These are phyloP conservation scores for Microcyclosporella mali DNA, from an alignment of 2,329 filamentous ascomycete genomes.

Conservation along the genomic window DNA sequence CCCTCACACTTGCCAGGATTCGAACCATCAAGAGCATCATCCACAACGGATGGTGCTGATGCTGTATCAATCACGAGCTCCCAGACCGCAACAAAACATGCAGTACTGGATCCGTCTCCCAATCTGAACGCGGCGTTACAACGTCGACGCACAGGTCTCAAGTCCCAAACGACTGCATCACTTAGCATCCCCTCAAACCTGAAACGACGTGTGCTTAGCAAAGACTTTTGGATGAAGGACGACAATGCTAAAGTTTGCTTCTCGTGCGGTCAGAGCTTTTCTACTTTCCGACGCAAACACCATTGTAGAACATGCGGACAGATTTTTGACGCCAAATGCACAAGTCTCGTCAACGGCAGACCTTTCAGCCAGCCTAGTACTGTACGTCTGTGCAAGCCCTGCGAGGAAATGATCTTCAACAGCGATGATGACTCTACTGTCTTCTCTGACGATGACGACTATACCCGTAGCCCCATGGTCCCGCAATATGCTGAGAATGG, in stretches of 20 bases:
- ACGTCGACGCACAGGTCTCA: constrained; percentile 20
- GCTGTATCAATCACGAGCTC: constrained; percentile 22
- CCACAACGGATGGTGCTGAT: constrained; percentile 37
- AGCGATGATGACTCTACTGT: constrained; percentile 80
- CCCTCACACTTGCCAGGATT: constrained; percentile 45
- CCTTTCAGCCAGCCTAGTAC: constrained; percentile 81
- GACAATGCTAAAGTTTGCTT: constrained; percentile 98
- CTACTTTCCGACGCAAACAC: constrained; percentile 90
- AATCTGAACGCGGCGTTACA: constrained; percentile 27
- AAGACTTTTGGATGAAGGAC: constrained; percentile 94
- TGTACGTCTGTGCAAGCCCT: constrained; percentile 86
- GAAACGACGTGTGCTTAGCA: constrained; percentile 80
- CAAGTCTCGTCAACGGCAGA: constrained; percentile 78
- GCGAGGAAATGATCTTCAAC: constrained; percentile 82
- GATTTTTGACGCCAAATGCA: constrained; percentile 96
- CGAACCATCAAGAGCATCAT: constrained; percentile 41
- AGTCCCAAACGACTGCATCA: constrained; percentile 12
- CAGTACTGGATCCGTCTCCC: constrained; percentile 19
- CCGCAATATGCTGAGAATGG: constrained; percentile 10
- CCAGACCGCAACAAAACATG: constrained; percentile 9
- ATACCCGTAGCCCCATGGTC: constrained; percentile 19
- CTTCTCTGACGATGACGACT: constrained; percentile 61
- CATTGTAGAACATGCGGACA: constrained; percentile 96
- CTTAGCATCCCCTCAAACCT: constrained; percentile 51
- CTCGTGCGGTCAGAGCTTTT: constrained; percentile 81